Conservation (phyloP, 441 rosid species). For the Monsonia emarginata region DNA sequence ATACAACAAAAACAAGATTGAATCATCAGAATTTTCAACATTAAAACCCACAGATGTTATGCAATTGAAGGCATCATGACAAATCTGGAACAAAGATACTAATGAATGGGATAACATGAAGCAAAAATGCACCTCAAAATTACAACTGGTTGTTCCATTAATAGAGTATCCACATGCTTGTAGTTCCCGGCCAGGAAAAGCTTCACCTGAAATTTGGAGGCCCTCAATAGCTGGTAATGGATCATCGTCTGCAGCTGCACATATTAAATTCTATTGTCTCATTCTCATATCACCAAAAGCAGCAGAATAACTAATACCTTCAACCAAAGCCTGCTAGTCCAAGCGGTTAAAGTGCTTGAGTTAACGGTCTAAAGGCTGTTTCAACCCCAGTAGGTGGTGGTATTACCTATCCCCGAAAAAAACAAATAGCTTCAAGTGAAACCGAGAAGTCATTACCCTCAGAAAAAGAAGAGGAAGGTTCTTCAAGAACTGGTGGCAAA, state of each 20-base stretch:
- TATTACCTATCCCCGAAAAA: too few species aligned
- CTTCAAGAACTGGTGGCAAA: slow-evolving; percentile 83
- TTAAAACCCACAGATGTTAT: slow-evolving; percentile 9
- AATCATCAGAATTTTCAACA: not conserved
- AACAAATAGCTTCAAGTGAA: slow-evolving; percentile 6
- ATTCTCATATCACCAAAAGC: slow-evolving; percentile 19
- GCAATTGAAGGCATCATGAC: slow-evolving; percentile 9
- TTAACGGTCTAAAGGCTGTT: too few species aligned
- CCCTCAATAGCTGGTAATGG: slow-evolving; percentile 78
- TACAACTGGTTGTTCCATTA: slow-evolving; percentile 97
- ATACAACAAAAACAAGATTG: slow-evolving; percentile 18
- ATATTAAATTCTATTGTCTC: slow-evolving; percentile 17
- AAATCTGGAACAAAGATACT: not conserved
- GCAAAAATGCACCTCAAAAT: slow-evolving; percentile 71
- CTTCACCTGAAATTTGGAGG: slow-evolving; percentile 89
- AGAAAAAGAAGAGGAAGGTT: slow-evolving; percentile 79
- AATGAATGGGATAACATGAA: not conserved
- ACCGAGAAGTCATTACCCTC: slow-evolving; percentile 46
- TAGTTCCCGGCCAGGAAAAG: slow-evolving; percentile 91
- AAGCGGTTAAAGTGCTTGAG: too few species aligned
- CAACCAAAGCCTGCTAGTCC: too few species aligned
- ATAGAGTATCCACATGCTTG: slow-evolving; percentile 85
- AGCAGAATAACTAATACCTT: slow-evolving; percentile 7
- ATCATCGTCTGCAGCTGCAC: slow-evolving; percentile 84
- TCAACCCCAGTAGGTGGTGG: too few species aligned